These are phyloP conservation scores for Solanum chmielewskii DNA, from an alignment of 257 asterid genomes.

Conservation along the genomic window DNA sequence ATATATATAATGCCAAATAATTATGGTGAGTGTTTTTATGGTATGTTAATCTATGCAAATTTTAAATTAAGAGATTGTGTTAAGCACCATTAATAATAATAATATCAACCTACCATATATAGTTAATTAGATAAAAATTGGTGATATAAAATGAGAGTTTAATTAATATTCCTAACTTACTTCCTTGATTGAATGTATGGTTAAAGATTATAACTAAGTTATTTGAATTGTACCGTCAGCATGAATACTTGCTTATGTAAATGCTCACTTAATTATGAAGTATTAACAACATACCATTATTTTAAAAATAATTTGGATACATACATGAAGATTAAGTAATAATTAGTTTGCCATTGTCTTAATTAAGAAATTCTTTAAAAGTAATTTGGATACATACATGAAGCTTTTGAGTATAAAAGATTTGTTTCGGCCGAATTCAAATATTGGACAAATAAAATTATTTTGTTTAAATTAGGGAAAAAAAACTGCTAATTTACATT, in stretches of 20 bases:
- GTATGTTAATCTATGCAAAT: not conserved
- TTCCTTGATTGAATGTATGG: not conserved
- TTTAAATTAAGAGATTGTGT: not conserved
- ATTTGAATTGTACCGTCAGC: not conserved
- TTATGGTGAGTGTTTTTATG: not conserved
- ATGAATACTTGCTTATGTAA: not conserved
- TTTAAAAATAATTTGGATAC: not conserved
- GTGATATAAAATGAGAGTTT: not conserved
- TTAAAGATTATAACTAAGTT: not conserved
- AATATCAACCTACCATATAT: not conserved
- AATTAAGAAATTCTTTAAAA: not conserved
- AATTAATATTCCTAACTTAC: not conserved
- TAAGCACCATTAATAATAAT: not conserved
- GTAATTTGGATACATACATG: too few relatives aligned
- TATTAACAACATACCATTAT: too few relatives aligned
- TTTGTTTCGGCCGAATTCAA: not conserved
- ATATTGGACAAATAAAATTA: not conserved
- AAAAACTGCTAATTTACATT: not conserved
- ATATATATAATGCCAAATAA: not conserved
- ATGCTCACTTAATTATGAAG: not conserved
- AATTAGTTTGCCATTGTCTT: not conserved
- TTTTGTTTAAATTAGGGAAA: not conserved
- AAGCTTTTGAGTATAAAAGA: not conserved
- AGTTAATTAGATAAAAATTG: not conserved
- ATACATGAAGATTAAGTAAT: not conserved